A percentile compares a stretch with the other conserved stretches of the same genome.
phyloP scores from a whole-genome alignment of 768 basidiomycete genomes.

The Mycena epipterygia region DNA sequence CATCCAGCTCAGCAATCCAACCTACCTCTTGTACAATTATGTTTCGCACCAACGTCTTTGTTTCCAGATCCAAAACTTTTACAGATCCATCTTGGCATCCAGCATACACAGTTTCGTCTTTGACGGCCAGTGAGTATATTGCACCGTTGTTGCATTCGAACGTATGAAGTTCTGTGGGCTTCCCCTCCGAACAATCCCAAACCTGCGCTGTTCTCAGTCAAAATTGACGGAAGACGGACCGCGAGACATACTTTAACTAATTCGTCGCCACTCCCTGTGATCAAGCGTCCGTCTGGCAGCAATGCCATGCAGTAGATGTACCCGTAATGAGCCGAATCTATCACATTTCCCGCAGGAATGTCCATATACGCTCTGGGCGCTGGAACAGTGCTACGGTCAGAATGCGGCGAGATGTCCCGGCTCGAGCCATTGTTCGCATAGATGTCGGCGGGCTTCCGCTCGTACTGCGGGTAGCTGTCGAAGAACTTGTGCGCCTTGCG shows the following conservation, averaged over 20 bases:
- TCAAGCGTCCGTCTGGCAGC: constrained; percentile 57
- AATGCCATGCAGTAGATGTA: constrained; percentile 89
- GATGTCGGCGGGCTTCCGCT: constrained; percentile 76
- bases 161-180: constrained; percentile 68
- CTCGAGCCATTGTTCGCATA: constrained; percentile 61
- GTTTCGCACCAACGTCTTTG: constrained; percentile 86
- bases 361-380: constrained; percentile 58
- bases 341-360: constrained; percentile 77
- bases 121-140: constrained; percentile 81
- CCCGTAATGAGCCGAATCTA: constrained; percentile 94
- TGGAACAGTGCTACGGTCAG: constrained; percentile 39
- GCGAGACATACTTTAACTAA: constrained; percentile 77
- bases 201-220: constrained; percentile 55
- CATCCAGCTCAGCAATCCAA: constrained; percentile 9
- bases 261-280: constrained; percentile 94
- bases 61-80: constrained; percentile 92
- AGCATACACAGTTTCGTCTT: constrained; percentile 88
- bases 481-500: constrained; percentile 86
- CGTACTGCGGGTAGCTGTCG: constrained; percentile 86
- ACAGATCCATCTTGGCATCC: constrained; percentile 96
- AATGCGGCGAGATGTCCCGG: constrained; percentile 47
- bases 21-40: constrained; percentile 87
- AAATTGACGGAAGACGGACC: not conserved
- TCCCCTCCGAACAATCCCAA: constrained; percentile 69
- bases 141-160: constrained; percentile 85